Evolutionary conservation across 2,329 filamentous ascomycete genomes (phyloP).

Genomic region (Ramichloridium luteum): DNA sequence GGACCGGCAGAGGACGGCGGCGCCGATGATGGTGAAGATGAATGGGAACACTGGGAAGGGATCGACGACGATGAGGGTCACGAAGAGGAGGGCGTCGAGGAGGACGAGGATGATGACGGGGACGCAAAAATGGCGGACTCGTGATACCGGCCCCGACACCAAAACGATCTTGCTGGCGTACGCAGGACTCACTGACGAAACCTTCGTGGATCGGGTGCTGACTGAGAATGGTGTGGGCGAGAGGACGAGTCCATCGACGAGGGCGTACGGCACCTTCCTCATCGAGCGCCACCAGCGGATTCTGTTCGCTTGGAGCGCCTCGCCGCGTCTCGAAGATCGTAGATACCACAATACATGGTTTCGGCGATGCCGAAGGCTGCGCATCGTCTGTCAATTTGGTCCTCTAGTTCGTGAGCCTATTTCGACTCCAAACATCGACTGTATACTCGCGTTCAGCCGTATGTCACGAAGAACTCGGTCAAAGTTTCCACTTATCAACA

Average conservation of each 20-base stretch:
- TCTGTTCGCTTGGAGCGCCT: neutral
- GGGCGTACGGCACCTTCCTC: neutral
- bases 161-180: no score
- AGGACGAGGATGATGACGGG: constrained; percentile 23
- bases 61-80: constrained; percentile 27
- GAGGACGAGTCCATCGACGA: neutral
- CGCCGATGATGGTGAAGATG: constrained; percentile 30
- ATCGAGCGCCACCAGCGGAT: neutral
- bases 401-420: no score
- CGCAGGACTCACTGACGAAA: no score
- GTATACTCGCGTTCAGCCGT: no score
- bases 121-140: constrained; percentile 19
- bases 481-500: no score
- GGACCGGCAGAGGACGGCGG: constrained; percentile 32
- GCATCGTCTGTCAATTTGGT: no score
- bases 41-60: constrained; percentile 24
- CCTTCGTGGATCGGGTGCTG: no score
- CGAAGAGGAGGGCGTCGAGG: constrained; percentile 22
- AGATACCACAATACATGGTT: neutral
- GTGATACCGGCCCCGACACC: no score
- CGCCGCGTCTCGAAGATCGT: no score
- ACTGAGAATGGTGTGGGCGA: neutral
- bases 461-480: no score
- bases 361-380: constrained; percentile 1
- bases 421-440: no score